phyloP scores from a whole-genome alignment of 345 rosid species.

The Citrus reticulata region DNA sequence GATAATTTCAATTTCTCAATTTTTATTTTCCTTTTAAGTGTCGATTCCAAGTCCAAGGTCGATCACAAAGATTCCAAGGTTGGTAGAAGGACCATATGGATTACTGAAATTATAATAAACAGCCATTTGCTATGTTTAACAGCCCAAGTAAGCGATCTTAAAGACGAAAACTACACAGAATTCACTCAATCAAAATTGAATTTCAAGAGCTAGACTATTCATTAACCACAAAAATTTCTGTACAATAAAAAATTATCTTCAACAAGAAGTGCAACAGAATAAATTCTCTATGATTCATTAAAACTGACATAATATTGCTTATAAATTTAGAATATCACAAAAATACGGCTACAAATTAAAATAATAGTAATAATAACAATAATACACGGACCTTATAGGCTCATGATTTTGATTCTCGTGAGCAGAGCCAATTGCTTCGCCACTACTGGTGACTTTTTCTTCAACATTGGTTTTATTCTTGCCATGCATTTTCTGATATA shows the following conservation, averaged over 20 bases:
- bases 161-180: not conserved
- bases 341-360: too few relatives aligned
- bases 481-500: slow-evolving; percentile 39
- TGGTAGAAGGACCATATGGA: not conserved
- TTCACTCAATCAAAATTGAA: not conserved
- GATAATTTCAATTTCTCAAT: not conserved
- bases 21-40: too few relatives aligned
- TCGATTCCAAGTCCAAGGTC: too few relatives aligned
- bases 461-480: slow-evolving; percentile 16
- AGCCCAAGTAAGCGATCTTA: not conserved
- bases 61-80: too few relatives aligned
- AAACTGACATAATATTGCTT: not conserved
- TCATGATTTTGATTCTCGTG: slow-evolving; percentile 5
- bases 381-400: slow-evolving; percentile 17
- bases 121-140: not conserved
- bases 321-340: not conserved
- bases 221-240: not conserved
- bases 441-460: not conserved
- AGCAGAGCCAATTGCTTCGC: slow-evolving; percentile 6
- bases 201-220: not conserved
- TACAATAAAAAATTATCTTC: not conserved
- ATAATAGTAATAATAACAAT: not conserved
- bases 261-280: not conserved
- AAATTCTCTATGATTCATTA: not conserved
- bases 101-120: not conserved